Conservation (phyloP, 1,284 basidiomycete species). For the Cutaneotrichosporon curvatum region DNA sequence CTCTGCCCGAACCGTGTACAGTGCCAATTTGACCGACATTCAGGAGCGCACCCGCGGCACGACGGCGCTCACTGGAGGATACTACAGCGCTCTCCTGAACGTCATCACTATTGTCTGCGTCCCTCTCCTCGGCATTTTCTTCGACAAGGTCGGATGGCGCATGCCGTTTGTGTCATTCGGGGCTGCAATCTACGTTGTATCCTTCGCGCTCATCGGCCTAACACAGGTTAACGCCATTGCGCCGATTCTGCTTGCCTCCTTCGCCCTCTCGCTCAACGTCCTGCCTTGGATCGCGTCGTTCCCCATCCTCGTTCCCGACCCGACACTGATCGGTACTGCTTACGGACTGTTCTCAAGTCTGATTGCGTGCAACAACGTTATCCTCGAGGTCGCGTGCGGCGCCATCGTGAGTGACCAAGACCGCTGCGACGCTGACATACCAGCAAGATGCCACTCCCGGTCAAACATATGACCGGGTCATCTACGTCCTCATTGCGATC, state of each 20-base stretch:
- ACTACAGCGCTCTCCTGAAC: conserved; percentile 34
- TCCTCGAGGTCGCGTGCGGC: conserved; percentile 38
- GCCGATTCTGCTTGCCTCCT: conserved; percentile 34
- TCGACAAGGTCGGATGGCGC: conserved; percentile 22
- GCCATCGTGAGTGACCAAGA: too few relatives aligned
- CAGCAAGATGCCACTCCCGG: conserved; percentile 36
- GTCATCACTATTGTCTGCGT: conserved; percentile 43
- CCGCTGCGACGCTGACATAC: too few relatives aligned
- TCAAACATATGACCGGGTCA: conserved; percentile 35
- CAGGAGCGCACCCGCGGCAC: conserved; percentile 39
- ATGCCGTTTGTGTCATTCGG: conserved; percentile 23
- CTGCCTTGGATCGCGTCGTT: conserved; percentile 39
- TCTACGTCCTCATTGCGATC: conserved; percentile 42
- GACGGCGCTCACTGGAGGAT: conserved; percentile 36
- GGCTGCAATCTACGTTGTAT: conserved; percentile 36
- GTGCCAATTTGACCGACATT: conserved; percentile 39
- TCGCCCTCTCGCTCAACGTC: conserved; percentile 35
- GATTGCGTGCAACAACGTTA: conserved; percentile 21
- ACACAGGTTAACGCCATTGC: conserved; percentile 38
- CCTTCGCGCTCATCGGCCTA: conserved; percentile 39
- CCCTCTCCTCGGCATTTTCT: conserved; percentile 30
- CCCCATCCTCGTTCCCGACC: conserved; percentile 39
- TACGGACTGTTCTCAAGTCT: conserved; percentile 36
- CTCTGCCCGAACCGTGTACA: conserved; percentile 35
- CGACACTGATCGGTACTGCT: conserved; percentile 39